phyloP scores from a whole-genome alignment of 2,329 filamentous ascomycete species.

The Aureobasidium pullulans region DNA sequence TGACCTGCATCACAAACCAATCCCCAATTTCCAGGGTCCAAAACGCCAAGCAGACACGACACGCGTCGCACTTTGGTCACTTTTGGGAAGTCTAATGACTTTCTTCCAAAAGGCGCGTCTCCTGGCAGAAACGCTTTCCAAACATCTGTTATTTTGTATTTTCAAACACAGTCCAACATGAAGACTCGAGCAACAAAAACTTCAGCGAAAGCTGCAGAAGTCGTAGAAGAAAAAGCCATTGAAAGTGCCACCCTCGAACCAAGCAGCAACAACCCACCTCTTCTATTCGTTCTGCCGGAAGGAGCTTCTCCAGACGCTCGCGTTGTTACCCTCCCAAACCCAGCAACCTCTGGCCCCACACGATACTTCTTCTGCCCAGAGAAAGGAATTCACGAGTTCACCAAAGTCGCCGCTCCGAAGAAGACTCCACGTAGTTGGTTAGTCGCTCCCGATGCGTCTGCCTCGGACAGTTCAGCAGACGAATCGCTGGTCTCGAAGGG shows the following conservation, averaged over 20 bases:
- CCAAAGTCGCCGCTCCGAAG: constrained; percentile 45
- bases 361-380: constrained; percentile 54
- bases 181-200: constrained; percentile 26
- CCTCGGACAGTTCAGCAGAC: constrained; percentile 7
- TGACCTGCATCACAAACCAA: not conserved
- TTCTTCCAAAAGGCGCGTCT: not conserved
- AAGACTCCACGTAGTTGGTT: constrained; percentile 49
- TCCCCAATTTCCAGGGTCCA: not conserved
- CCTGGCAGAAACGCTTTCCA: not conserved
- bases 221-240: constrained; percentile 11
- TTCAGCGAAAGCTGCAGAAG: constrained; percentile 7
- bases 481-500: constrained; percentile 28
- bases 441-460: constrained; percentile 31
- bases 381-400: constrained; percentile 55
- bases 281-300: constrained; percentile 52
- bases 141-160: not conserved
- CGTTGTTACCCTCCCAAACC: constrained; percentile 50
- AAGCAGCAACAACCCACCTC: constrained; percentile 37
- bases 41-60: not conserved
- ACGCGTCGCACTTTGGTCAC: not conserved
- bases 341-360: constrained; percentile 39
- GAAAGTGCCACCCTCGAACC: constrained; percentile 26
- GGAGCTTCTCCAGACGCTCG: constrained; percentile 44
- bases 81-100: constrained; percentile 12
- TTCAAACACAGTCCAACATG: constrained; percentile 16